These are phyloP conservation scores for Blastocystis sp. DNA, from an alignment of 352 stramenopile genomes.

Conservation along the genomic window DNA sequence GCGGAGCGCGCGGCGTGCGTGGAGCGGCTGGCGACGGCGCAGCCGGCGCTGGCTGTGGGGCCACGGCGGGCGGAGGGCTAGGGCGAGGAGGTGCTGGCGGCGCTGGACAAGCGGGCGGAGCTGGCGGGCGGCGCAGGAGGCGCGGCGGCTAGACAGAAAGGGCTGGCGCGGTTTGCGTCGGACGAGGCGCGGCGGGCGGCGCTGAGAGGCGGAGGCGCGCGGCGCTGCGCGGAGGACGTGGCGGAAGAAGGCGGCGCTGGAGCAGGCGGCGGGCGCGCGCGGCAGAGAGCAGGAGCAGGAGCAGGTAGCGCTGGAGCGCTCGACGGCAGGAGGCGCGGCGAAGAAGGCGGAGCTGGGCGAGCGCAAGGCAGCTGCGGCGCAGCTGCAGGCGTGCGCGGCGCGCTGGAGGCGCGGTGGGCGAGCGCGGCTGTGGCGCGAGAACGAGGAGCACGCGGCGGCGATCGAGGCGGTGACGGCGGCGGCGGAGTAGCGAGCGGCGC, in stretches of 20 bases:
- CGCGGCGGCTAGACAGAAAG: conserved; percentile 69
- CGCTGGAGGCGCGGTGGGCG: conserved; percentile 43
- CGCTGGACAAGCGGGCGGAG: conserved; percentile 75
- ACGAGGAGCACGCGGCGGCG: conserved; percentile 62
- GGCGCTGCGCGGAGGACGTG: conserved; percentile 73
- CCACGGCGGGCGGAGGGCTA: conserved; percentile 67
- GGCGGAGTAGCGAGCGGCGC: conserved; percentile 51
- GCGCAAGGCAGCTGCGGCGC: conserved; percentile 72
- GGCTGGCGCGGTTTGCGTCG: conserved; percentile 35
- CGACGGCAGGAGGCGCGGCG: conserved; percentile 13
- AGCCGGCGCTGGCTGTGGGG: conserved; percentile 75
- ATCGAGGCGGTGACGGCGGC: conserved; percentile 32
- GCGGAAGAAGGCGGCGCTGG: conserved; percentile 74
- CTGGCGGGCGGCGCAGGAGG: conserved; percentile 77
- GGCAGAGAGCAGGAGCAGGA: conserved; percentile 71
- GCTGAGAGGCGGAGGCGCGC: conserved; percentile 72
- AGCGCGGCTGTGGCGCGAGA: conserved; percentile 52
- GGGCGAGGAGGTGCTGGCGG: not conserved
- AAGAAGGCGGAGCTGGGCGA: conserved; percentile 75
- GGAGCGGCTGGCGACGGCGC: conserved; percentile 67
- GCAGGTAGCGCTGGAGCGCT: conserved; percentile 50
- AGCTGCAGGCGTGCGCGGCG: conserved; percentile 70
- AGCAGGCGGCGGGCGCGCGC: conserved; percentile 73
- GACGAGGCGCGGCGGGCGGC: conserved; percentile 70
- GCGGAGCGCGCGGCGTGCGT: conserved; percentile 61